Evolutionary conservation across 2,329 filamentous ascomycete genomes (phyloP), one percentile per base, ranked within the genome.

Genomic region (Pseudocercospora crystallina): DNA sequence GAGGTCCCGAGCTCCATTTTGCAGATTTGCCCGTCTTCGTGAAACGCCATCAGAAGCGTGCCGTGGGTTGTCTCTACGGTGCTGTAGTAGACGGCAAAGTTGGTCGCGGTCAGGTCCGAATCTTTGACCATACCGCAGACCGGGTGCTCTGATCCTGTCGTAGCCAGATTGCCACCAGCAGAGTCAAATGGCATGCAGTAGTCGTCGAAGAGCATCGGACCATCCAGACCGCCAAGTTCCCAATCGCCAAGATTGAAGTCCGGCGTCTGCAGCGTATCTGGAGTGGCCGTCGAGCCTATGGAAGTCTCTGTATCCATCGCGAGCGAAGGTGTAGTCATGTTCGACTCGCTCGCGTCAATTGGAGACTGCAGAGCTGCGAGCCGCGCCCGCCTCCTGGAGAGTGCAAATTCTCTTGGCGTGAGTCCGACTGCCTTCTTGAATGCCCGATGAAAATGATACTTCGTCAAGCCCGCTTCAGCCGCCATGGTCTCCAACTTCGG

Each of bases 381-480:
- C 29, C 43, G 29, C n/a, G 13, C 29, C 8, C 26, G 20, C 15
- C 53, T 37, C 8, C 17, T 10, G 5, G 15, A 10, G 17, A 47
- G 26, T 29, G 55, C 64, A 57, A 72, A 75, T 52, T 72, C 71
- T 20, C 74, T 76, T 2, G 78, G 79, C 41, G 80, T 82, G 36
- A 76, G 50, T 7, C 80, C 79, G 12, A 74, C 75, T 37, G 73
- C 74, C 60, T 75, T 76, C 65, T 81, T 83, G 60, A 84, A 84
- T 7, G 80, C 73, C 30, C 80, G 74, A 60, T 82, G 79, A 42
- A 84, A 80, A 60, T 84, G 80, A 65, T 80, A 77, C 46, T 80
- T 78, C 3, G 79, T 81, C 36, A 83, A 64, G 0, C 78, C 77
- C 4, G 77, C 78, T 60, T 72, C 71, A 33, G 64, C 69, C 4